A percentile compares a stretch with the other conserved stretches of the same genome.
phyloP scores from a whole-genome alignment of 2,329 filamentous ascomycete genomes.

The Aspergillus ruber region DNA sequence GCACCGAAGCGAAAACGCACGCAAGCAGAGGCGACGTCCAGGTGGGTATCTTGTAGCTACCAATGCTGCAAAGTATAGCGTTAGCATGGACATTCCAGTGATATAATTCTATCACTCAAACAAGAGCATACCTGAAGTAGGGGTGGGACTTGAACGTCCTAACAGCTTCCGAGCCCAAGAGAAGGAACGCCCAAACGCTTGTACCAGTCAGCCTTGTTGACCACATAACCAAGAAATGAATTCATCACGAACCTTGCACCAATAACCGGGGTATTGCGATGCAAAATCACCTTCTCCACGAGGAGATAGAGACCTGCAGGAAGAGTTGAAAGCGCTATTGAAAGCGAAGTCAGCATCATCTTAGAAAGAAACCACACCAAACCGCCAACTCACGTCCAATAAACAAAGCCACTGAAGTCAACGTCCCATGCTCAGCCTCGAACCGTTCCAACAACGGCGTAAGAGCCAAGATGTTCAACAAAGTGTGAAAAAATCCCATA shows the following conservation, averaged over 20 bases:
- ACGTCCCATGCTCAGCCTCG: constrained; percentile 83
- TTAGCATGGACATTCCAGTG: constrained; percentile 9
- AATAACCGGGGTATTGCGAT: constrained; percentile 65
- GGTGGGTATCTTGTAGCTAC: constrained; percentile 70
- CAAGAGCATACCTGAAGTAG: constrained; percentile 52
- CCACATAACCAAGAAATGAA: not conserved
- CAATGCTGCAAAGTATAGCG: constrained; percentile 38
- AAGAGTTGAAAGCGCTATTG: constrained; percentile 67
- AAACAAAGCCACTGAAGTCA: constrained; percentile 81
- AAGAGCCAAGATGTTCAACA: constrained; percentile 73
- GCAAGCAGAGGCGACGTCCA: constrained; percentile 83
- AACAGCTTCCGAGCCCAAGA: constrained; percentile 78
- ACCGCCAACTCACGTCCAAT: constrained; percentile 67
- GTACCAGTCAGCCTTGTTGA: constrained; percentile 7
- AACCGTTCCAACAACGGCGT: constrained; percentile 89
- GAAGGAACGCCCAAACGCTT: constrained; percentile 87
- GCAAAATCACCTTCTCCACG: constrained; percentile 66
- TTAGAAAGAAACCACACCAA: not conserved
- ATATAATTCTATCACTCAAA: not conserved
- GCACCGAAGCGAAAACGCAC: constrained; percentile 64
- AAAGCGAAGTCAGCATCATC: constrained; percentile 13
- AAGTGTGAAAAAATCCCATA: constrained; percentile 67
- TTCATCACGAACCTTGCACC: constrained; percentile 64
- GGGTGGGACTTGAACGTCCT: constrained; percentile 79
- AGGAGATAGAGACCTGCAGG: constrained; percentile 76